Conservation (phyloP, 192 early-diverging fungal species). For the Backusella luteola region DNA sequence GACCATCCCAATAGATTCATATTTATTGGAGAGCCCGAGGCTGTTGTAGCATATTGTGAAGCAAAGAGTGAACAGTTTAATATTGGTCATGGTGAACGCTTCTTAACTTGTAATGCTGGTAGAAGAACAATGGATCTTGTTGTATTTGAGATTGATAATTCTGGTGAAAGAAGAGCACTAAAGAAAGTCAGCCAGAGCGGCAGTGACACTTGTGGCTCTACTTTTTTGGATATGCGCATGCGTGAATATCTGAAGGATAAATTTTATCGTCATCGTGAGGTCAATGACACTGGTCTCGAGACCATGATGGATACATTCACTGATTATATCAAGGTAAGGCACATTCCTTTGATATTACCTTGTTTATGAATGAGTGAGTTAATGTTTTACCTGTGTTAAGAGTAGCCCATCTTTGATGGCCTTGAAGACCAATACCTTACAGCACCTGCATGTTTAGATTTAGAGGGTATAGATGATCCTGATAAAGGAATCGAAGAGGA, state of each 20-base stretch:
- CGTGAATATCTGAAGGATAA: conserved; percentile 34
- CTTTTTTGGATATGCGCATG: conserved; percentile 45
- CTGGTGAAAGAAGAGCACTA: conserved; percentile 25
- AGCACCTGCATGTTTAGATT: conserved; percentile 40
- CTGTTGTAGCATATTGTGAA: conserved; percentile 49
- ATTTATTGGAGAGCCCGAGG: conserved; percentile 39
- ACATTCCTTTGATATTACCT: not conserved
- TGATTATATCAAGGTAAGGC: conserved; percentile 41
- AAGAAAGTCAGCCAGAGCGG: conserved; percentile 43
- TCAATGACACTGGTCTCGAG: conserved; percentile 39
- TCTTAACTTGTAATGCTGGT: conserved; percentile 49
- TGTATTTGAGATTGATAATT: conserved; percentile 44
- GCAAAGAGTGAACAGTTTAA: conserved; percentile 42
- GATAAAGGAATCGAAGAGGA: conserved; percentile 49
- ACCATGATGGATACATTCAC: conserved; percentile 41
- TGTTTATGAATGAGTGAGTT: not conserved
- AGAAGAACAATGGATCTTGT: conserved; percentile 49
- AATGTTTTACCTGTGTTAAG: not conserved
- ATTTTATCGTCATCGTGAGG: conserved; percentile 38
- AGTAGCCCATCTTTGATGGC: conserved; percentile 49
- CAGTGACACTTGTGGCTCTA: conserved; percentile 44
- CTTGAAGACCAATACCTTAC: conserved; percentile 47
- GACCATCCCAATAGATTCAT: conserved; percentile 48
- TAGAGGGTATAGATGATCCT: conserved; percentile 44
- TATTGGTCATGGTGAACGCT: conserved; percentile 39